Evolutionary conservation across 441 rosid species (phyloP).

Genomic region (Gossypium gossypioides): DNA sequence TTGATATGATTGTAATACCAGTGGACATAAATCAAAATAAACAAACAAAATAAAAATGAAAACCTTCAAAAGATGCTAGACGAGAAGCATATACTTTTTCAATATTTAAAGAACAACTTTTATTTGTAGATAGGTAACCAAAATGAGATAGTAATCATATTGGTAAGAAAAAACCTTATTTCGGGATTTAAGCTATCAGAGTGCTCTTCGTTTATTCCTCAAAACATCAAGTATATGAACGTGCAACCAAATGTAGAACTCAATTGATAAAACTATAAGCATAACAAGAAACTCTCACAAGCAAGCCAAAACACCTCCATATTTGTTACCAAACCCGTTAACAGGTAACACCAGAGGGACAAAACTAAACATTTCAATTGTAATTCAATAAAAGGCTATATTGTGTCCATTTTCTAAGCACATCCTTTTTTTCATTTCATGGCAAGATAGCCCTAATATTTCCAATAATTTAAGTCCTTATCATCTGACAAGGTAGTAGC

Average conservation of each 20-base stretch:
- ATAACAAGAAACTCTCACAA: background rate
- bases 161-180: background rate
- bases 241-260: background rate
- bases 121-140: background rate
- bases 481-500: background rate
- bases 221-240: background rate
- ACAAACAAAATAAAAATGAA: background rate
- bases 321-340: background rate
- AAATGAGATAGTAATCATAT: background rate
- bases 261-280: background rate
- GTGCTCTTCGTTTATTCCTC: background rate
- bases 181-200: background rate
- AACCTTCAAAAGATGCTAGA: background rate
- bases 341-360: background rate
- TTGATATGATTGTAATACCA: background rate
- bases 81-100: background rate
- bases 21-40: slow-evolving; percentile 2
- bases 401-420: background rate
- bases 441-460: background rate
- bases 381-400: background rate
- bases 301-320: background rate
- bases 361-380: background rate
- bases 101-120: background rate
- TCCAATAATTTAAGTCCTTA: background rate
- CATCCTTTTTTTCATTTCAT: background rate